Conservation (phyloP, 768 basidiomycete species). For the Antrodiella citrinella region DNA sequence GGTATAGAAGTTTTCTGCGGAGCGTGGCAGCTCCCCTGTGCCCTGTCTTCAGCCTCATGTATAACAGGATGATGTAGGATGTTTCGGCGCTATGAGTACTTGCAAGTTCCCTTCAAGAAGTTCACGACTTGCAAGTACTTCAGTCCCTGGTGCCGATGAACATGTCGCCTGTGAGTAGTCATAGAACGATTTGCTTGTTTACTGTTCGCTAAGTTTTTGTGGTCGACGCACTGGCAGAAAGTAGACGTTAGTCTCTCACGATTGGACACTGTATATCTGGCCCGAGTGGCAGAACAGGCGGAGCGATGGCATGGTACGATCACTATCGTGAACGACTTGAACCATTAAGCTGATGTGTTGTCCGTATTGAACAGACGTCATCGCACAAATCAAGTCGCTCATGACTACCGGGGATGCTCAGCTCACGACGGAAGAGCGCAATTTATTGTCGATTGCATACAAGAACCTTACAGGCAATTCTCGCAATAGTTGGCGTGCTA, state of each 20-base stretch:
- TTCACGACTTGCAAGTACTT: no score
- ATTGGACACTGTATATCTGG: slow-evolving; percentile 46
- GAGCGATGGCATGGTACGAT: slow-evolving; percentile 77
- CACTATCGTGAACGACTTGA: background rate
- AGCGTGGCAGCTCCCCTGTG: background rate
- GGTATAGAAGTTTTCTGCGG: background rate
- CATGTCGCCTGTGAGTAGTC: background rate
- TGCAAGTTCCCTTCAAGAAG: background rate
- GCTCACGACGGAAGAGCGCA: slow-evolving; percentile 79
- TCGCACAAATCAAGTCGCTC: slow-evolving; percentile 70
- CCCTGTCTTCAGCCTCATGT: background rate
- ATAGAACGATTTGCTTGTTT: no score
- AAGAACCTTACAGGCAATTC: slow-evolving; percentile 84
- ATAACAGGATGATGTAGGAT: background rate
- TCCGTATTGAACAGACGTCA: slow-evolving; percentile 46
- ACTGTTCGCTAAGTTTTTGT: no score
- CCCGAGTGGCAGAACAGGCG: slow-evolving; percentile 81
- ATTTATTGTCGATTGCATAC: slow-evolving; percentile 82
- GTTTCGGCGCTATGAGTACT: background rate
- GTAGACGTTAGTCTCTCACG: slow-evolving; percentile 16
- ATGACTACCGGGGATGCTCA: slow-evolving; percentile 58
- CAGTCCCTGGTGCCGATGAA: no score
- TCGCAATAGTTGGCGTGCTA: slow-evolving; percentile 78
- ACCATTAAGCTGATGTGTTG: background rate
- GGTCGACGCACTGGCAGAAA: no score